A percentile compares a stretch with the other conserved stretches of the same genome.
These are phyloP conservation scores for Graphilbum fragrans DNA, from an alignment of 2,329 filamentous ascomycete species.

Conservation along the genomic window DNA sequence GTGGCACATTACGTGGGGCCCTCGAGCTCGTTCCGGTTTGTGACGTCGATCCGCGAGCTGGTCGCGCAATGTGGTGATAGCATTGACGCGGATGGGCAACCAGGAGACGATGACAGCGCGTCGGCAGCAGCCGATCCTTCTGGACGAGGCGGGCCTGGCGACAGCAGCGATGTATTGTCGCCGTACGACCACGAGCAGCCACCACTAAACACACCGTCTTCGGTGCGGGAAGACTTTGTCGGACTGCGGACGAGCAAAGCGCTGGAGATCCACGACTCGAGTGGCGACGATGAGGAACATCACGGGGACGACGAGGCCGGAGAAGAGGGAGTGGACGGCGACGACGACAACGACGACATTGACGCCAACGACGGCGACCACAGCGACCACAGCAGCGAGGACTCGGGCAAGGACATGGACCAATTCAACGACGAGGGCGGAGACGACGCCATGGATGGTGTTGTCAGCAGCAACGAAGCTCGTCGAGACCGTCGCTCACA, in stretches of 20 bases:
- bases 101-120: not conserved
- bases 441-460: conserved; percentile 3
- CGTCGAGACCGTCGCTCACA: not conserved
- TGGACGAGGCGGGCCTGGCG: not conserved
- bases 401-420: too few relatives aligned
- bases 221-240: conserved; percentile 8
- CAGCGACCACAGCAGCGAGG: too few relatives aligned
- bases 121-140: too few relatives aligned
- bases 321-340: not conserved
- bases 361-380: too few relatives aligned
- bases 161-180: not conserved
- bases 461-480: not conserved
- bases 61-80: conserved; percentile 8
- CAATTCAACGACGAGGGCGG: not conserved
- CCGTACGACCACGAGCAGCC: not conserved
- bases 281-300: conserved; percentile 1
- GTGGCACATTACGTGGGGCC: conserved; percentile 9
- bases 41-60: conserved; percentile 8
- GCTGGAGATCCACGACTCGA: conserved; percentile 4
- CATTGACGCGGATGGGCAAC: not conserved
- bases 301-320: conserved; percentile 2
- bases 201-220: too few relatives aligned
- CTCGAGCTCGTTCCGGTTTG: conserved; percentile 10
- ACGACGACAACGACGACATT: conserved; percentile 1
- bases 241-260: conserved; percentile 7